Evolutionary conservation across 2,329 filamentous ascomycete genomes (phyloP), one percentile per base, ranked within the genome.

Genomic region (Cercospora zeae-maydis): DNA sequence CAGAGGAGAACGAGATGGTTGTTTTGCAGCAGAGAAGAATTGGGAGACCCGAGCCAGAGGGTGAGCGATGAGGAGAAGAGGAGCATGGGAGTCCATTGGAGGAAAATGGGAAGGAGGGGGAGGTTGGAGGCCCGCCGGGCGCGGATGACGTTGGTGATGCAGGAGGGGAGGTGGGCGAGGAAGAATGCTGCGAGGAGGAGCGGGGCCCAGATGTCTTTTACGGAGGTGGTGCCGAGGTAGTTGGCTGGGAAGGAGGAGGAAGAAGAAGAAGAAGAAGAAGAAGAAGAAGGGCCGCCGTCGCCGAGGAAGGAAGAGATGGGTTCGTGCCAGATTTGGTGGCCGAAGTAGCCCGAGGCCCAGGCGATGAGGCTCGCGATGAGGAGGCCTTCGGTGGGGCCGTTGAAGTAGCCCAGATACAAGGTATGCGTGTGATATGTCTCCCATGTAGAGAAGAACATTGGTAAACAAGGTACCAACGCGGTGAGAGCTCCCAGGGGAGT

Each of bases 361-460:
- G 98, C 98, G 73, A 97, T 85, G 57, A 81, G 78, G 74, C 91
- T 93, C 27, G 93, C 95, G 67, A 99, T 88, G 58, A 98, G 87
- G 34, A 99, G 82, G 19, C 95, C 95, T 80, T 99, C 95, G 34
- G 95, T 99, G 1, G 95, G 95, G 0, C 95, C 95, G 76, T 99
- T 99, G 84, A 99, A 90, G 75, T 93, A 92, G 60, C 95, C 95
- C 11, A 99, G 86, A 77, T 96, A 99, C 5, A 99, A 82, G 0
- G 95, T 98, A 77, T 99, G 95, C 4, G 95, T 97, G 78, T 99
- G 95, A 77, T 97, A 99, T 0, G 95, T 99, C 79, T 99, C 95
- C 95, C 95, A 99, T 1, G 95, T 99, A 2, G 93, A 97, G 80
- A 99, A 97, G 82, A 96, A 99, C 95, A 99, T 99, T 64, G 95